phyloP scores from a whole-genome alignment of 2,329 filamentous ascomycete species.

The Fusarium torulosum region DNA sequence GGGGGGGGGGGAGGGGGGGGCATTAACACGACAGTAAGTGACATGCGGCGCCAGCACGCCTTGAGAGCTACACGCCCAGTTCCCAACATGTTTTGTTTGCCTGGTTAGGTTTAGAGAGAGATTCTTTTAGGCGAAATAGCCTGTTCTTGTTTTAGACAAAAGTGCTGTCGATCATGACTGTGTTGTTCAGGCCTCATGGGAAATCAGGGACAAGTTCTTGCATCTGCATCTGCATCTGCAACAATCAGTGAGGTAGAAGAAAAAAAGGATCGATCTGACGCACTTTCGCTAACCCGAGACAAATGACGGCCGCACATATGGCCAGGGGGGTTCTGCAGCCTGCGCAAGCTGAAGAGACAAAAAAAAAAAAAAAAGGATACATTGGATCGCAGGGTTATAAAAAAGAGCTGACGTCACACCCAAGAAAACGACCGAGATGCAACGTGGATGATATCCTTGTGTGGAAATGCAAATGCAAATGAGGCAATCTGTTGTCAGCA shows the following conservation, averaged over 20 bases:
- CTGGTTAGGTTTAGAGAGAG: constrained; percentile 1
- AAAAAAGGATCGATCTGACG: constrained; percentile 20
- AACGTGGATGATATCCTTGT: constrained; percentile 11
- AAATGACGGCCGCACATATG: constrained; percentile 9
- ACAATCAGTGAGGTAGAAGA: background rate
- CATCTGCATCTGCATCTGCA: constrained; percentile 2
- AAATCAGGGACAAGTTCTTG: background rate
- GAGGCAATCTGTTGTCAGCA: constrained; percentile 24
- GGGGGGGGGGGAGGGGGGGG: too few species aligned
- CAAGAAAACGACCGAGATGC: constrained; percentile 26
- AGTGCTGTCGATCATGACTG: constrained; percentile 27
- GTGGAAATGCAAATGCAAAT: constrained; percentile 3
- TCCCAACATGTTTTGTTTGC: background rate
- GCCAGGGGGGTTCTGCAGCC: constrained; percentile 13
- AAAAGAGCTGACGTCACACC: constrained; percentile 43
- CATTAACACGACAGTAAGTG: background rate
- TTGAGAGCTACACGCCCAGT: background rate
- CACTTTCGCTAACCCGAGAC: constrained; percentile 29
- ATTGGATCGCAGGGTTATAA: constrained; percentile 18
- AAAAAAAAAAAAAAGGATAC: constrained; percentile 11
- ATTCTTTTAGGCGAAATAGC: constrained; percentile 1
- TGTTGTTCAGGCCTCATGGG: background rate
- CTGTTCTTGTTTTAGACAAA: constrained; percentile 2
- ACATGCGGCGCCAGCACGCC: background rate
- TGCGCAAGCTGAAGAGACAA: constrained; percentile 18